Evolutionary conservation across 208 protist species (phyloP).

Genomic region (Cochliopodium minus): DNA sequence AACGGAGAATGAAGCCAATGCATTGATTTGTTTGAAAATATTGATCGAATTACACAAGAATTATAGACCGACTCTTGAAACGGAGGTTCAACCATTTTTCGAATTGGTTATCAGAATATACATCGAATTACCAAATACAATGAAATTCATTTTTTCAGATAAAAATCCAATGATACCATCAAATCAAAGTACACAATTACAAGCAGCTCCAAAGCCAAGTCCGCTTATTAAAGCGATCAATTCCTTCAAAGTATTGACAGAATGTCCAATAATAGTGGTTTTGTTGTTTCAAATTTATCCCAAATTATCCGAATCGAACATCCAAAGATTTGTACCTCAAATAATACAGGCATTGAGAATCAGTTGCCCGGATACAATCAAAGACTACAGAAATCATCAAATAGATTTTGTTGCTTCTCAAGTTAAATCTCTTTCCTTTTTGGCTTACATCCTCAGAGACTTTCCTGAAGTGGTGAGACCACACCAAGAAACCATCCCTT

Average conservation of each 20-base stretch:
- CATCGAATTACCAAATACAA: not conserved
- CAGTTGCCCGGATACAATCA: not conserved
- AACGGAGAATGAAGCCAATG: conserved; percentile 3
- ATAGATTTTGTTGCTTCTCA: not conserved
- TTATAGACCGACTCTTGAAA: not conserved
- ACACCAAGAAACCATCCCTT: not conserved
- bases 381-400: not conserved
- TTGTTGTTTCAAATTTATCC: not conserved
- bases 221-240: not conserved
- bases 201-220: not conserved
- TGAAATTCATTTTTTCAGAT: too few relatives aligned
- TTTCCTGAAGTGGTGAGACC: not conserved
- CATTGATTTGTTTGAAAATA: not conserved
- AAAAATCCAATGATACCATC: too few relatives aligned
- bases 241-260: not conserved
- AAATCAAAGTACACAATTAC: too few relatives aligned
- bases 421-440: conserved; percentile 9
- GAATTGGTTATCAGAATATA: not conserved
- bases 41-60: conserved; percentile 6
- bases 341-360: not conserved
- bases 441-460: not conserved
- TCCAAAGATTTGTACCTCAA: not conserved
- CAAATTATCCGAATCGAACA: not conserved
- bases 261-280: not conserved
- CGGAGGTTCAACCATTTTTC: not conserved